These are phyloP conservation scores for Fusarium sp. DNA, from an alignment of 2,329 filamentous ascomycete species.

Conservation along the genomic window DNA sequence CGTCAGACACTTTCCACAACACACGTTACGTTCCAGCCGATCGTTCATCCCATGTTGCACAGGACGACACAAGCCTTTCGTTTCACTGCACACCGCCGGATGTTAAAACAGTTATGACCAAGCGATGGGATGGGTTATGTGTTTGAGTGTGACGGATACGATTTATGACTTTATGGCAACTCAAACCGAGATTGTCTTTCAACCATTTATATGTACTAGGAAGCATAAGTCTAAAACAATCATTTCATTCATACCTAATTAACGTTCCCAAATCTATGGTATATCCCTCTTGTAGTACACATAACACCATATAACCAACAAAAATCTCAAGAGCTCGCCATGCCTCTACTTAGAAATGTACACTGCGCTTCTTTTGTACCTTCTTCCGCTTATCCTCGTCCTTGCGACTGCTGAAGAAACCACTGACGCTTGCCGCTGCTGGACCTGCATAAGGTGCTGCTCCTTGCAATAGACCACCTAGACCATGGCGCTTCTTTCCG, in stretches of 20 bases:
- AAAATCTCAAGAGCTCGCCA: neutral
- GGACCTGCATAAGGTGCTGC: constrained; percentile 50
- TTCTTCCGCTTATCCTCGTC: constrained; percentile 56
- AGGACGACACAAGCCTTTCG: neutral
- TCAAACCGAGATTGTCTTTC: neutral
- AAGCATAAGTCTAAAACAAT: neutral
- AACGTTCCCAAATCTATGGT: constrained; percentile 35
- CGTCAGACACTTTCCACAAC: neutral
- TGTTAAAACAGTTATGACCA: neutral
- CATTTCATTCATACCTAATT: constrained; percentile 13
- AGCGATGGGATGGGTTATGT: neutral
- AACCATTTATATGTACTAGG: neutral
- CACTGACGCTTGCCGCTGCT: constrained; percentile 58
- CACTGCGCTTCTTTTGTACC: constrained; percentile 61
- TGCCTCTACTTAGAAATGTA: constrained; percentile 53
- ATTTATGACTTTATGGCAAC: neutral
- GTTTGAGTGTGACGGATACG: neutral
- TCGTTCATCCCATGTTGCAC: neutral
- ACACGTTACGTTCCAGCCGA: neutral
- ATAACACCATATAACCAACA: constrained; percentile 19
- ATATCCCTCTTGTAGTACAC: constrained; percentile 38
- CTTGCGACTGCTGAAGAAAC: constrained; percentile 53
- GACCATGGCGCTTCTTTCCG: constrained; percentile 43
- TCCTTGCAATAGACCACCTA: constrained; percentile 48
- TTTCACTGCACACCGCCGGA: neutral